These are phyloP conservation scores for Lactifluus pinguis DNA, from an alignment of 768 basidiomycete species.

Conservation along the genomic window DNA sequence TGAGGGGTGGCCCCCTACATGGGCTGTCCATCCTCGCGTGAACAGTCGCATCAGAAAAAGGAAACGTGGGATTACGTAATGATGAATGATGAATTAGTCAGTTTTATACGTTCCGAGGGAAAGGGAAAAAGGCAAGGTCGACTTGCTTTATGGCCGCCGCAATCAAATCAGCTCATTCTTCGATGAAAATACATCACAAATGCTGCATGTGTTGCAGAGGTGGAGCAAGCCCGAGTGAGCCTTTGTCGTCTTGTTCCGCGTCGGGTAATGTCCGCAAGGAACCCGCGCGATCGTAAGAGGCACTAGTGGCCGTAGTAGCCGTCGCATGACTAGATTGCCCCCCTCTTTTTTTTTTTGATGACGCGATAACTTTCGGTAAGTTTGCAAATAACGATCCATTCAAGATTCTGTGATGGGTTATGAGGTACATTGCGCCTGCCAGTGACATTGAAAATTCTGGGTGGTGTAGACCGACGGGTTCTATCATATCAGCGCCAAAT, in stretches of 20 bases:
- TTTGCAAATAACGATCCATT: background rate
- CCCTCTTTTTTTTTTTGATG: background rate
- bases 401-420: background rate
- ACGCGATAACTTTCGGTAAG: too few relatives aligned
- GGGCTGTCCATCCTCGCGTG: background rate
- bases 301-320: background rate
- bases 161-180: background rate
- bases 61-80: conserved; percentile 12
- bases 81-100: background rate
- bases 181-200: background rate
- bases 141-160: background rate
- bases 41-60: conserved; percentile 13
- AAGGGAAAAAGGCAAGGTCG: background rate
- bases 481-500: background rate
- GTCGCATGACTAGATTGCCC: background rate
- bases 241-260: background rate
- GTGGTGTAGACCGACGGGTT: background rate
- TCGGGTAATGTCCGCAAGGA: background rate
- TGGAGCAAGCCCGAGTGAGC: background rate
- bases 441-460: background rate
- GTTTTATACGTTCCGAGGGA: too few relatives aligned
- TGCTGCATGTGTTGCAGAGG: background rate
- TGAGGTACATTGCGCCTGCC: background rate
- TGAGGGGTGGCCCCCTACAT: background rate
- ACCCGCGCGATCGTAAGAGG: background rate